phyloP scores from a whole-genome alignment of 73 alveolate species.

The Paramecium primaurelia region DNA sequence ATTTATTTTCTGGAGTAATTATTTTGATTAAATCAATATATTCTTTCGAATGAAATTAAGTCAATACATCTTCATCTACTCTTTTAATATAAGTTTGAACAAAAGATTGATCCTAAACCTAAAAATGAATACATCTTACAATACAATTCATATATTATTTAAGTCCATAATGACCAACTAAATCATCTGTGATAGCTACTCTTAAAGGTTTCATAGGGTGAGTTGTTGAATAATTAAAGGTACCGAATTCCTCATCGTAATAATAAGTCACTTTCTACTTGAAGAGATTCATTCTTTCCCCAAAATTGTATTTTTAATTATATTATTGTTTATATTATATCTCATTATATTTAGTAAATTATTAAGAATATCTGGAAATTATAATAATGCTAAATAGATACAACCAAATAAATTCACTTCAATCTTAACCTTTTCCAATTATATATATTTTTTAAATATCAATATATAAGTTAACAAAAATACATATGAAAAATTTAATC shows the following conservation, averaged over 20 bases:
- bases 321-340: background rate
- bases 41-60: slow-evolving; percentile 58
- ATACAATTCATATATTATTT: slow-evolving; percentile 25
- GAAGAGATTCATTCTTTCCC: slow-evolving; percentile 22
- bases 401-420: too few relatives aligned
- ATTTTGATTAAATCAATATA: slow-evolving; percentile 53
- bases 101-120: slow-evolving; percentile 44
- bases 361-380: background rate
- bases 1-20: slow-evolving; percentile 55
- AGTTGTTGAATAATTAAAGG: slow-evolving; percentile 88
- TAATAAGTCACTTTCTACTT: slow-evolving; percentile 79
- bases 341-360: background rate
- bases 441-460: too few relatives aligned
- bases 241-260: slow-evolving; percentile 91
- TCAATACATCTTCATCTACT: slow-evolving; percentile 55
- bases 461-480: background rate
- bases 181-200: slow-evolving; percentile 33
- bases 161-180: slow-evolving; percentile 30
- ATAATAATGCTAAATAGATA: too few relatives aligned
- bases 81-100: slow-evolving; percentile 61
- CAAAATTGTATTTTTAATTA: background rate
- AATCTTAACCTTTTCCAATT: background rate
- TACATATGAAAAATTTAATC: background rate
- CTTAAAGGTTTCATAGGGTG: slow-evolving; percentile 98
- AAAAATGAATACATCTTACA: background rate